Conservation (phyloP, 116 monocot genomes). For the Posidonia oceanica region DNA sequence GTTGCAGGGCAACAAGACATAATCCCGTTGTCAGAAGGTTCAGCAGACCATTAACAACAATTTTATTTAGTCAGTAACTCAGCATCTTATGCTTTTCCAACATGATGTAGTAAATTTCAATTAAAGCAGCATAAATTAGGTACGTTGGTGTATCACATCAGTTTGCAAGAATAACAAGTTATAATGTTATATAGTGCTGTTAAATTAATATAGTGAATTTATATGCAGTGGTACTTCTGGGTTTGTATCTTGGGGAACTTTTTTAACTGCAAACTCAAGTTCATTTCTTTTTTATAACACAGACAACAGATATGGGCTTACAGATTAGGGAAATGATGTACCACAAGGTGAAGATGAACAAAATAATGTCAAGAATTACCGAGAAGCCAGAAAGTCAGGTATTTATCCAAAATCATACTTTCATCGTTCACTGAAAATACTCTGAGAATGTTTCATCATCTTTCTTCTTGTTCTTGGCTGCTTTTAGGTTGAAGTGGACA, state of each 20-base stretch:
- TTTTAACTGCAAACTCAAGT: background rate
- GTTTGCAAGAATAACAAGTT: too few relatives aligned
- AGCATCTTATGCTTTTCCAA: too few relatives aligned
- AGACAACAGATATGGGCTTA: conserved; percentile 73
- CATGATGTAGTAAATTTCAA: too few relatives aligned
- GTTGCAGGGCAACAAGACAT: too few relatives aligned
- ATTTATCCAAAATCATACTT: background rate
- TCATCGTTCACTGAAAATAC: background rate
- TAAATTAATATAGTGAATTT: too few relatives aligned
- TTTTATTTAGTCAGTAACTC: too few relatives aligned
- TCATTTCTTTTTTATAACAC: conserved; percentile 7
- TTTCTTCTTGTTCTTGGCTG: background rate
- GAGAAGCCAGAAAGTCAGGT: conserved; percentile 87
- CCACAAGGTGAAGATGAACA: conserved; percentile 83
- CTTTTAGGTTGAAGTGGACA: conserved; percentile 66
- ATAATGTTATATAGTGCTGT: too few relatives aligned
- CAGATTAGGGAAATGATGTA: conserved; percentile 89
- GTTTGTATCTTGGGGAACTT: background rate
- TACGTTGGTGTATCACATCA: too few relatives aligned
- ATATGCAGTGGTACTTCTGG: too few relatives aligned
- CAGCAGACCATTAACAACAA: too few relatives aligned
- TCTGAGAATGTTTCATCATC: background rate
- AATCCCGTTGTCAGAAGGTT: too few relatives aligned
- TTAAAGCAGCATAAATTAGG: too few relatives aligned
- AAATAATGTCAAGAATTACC: conserved; percentile 85